Percentiles rank a stretch among this genome's conserved stretches.
These are phyloP conservation scores for Ceriops decandra DNA, from an alignment of 345 rosid species.

Conservation along the genomic window DNA sequence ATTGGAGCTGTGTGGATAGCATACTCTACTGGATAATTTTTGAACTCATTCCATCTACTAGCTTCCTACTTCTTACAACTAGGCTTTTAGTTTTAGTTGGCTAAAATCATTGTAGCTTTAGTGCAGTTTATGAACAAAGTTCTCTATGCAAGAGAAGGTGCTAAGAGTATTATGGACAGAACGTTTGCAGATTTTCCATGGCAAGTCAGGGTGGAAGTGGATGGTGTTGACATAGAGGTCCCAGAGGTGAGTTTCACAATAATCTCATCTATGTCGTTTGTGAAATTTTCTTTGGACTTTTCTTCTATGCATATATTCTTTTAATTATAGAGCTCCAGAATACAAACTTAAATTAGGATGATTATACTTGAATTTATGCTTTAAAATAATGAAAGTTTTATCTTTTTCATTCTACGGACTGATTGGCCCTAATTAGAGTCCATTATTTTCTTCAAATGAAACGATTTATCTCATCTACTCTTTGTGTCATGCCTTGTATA, in stretches of 20 bases:
- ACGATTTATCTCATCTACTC: too few relatives aligned
- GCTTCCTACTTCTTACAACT: not conserved
- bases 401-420: too few relatives aligned
- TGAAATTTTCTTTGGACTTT: not conserved
- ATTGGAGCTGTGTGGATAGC: not conserved
- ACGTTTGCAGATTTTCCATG: constrained; percentile 82
- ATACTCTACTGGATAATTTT: not conserved
- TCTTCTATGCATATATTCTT: too few relatives aligned
- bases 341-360: too few relatives aligned
- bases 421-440: too few relatives aligned
- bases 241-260: constrained; percentile 46
- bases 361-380: too few relatives aligned
- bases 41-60: not conserved
- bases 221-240: constrained; percentile 65
- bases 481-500: too few relatives aligned
- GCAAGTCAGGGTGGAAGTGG: constrained; percentile 89
- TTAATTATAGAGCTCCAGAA: too few relatives aligned
- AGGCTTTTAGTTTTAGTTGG: not conserved
- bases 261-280: not conserved
- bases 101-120: constrained; percentile 4
- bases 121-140: constrained; percentile 79
- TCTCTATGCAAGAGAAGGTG: constrained; percentile 86
- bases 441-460: too few relatives aligned
- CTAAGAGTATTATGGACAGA: constrained; percentile 83
- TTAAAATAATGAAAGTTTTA: too few relatives aligned